phyloP scores from a whole-genome alignment of 2,329 filamentous ascomycete genomes.

The Fusarium coicis region DNA sequence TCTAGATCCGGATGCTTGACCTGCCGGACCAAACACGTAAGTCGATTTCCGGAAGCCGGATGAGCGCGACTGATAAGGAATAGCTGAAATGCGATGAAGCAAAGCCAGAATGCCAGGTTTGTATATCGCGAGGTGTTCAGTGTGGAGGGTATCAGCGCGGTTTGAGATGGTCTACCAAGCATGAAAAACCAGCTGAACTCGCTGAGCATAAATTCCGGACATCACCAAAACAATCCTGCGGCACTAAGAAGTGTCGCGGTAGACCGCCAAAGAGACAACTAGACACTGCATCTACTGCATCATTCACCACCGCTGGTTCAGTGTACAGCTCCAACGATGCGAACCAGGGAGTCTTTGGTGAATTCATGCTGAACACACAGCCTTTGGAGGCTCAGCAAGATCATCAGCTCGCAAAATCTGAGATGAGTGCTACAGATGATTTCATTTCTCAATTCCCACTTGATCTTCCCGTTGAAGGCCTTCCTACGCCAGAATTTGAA shows the following conservation, averaged over 20 bases:
- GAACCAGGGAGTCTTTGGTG: conserved; percentile 17
- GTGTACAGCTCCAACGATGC: not conserved
- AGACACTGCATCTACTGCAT: not conserved
- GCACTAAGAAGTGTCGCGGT: conserved; percentile 18
- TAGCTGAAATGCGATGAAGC: conserved; percentile 45
- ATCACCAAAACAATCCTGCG: not conserved
- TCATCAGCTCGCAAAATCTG: not conserved
- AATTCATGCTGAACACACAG: conserved; percentile 7
- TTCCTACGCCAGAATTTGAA: conserved; percentile 5
- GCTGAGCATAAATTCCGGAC: conserved; percentile 16
- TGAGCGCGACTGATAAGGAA: not conserved
- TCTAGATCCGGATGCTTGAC: conserved; percentile 34
- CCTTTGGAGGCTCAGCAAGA: not conserved
- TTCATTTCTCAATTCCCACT: conserved; percentile 12
- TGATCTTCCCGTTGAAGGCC: not conserved
- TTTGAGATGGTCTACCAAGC: conserved; percentile 39
- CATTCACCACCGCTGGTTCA: not conserved
- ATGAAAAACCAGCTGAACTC: conserved; percentile 26
- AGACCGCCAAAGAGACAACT: conserved; percentile 16
- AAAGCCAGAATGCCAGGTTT: conserved; percentile 36
- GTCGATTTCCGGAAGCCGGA: not conserved
- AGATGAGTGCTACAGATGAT: not conserved
- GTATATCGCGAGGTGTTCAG: conserved; percentile 33
- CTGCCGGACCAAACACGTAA: conserved; percentile 31
- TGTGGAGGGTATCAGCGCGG: conserved; percentile 39